Base-by-base conservation (phyloP, 495 filamentous ascomycete genomes). In the Penicillium roqueforti region DNA sequence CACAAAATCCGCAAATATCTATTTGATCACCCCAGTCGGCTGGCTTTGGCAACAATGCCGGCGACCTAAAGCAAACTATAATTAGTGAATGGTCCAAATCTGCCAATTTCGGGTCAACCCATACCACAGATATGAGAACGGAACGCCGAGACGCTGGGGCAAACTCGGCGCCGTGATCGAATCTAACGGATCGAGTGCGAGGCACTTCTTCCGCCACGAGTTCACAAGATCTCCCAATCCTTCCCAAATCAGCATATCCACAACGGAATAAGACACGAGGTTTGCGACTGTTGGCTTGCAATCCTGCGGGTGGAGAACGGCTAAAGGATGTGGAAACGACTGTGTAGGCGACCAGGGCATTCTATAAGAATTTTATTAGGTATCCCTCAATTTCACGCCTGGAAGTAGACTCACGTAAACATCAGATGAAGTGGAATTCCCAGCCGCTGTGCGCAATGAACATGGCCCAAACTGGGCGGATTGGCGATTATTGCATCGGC, bases 401-500 rank as follows among this genome's bases (percentile, higher is more conserved):
- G 1, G 20, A 38, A 29, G 6, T 9, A 47, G 0, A 78, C 80
- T 58, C 67, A 83, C 76, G 89, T 92, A 63, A 92, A 93, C 85
- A 93, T 90, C 36, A 93, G 67, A 68, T 91, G 88, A 4, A 93
- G 71, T 3, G 89, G 89, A 26, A 91, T 80, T 0, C 89, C 88
- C 36, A 93, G 67, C 56, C 84, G 83, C 62, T 93, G 86, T 4
- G 89, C 89, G 55, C 87, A 86, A 72, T 92, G 88, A 9, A 92
- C 77, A 65, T 92, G 88, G 1, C 87, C 89, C 61, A 92, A 87
- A 60, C 86, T 87, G 0, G 88, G 88, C 0, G 89, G 89, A 57
- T 93, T 93, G 4, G 89, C 89, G 48, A 93, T 92, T 58, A 93
- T 92, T 4, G 79, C 84, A 66, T 92, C 87, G 0, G 87, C 88